Conservation (phyloP, 2,329 filamentous ascomycete species). For the Fusarium drepaniforme region DNA sequence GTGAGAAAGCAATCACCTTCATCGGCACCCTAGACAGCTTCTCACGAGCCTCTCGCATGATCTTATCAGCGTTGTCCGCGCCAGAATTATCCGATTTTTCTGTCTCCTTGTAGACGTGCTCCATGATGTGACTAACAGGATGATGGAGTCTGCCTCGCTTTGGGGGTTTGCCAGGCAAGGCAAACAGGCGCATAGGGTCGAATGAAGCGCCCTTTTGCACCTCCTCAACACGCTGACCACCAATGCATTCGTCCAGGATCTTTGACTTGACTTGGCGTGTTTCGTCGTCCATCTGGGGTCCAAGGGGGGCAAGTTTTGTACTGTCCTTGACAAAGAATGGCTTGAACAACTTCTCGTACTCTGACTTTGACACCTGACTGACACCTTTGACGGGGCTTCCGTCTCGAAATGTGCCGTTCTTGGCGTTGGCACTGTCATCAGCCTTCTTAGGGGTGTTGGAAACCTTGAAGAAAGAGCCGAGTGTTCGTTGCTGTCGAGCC, state of each 20-base stretch:
- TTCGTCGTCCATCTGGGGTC: slow-evolving; percentile 69
- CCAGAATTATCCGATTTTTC: slow-evolving; percentile 52
- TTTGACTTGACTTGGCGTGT: slow-evolving; percentile 63
- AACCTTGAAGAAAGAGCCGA: slow-evolving; percentile 61
- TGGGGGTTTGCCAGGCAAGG: slow-evolving; percentile 53
- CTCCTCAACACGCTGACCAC: slow-evolving; percentile 58
- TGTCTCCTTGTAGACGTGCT: slow-evolving; percentile 62
- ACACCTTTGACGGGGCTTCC: slow-evolving; percentile 28
- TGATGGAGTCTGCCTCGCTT: slow-evolving; percentile 62
- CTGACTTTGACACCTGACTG: slow-evolving; percentile 50
- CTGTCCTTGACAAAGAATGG: slow-evolving; percentile 84
- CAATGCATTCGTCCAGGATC: slow-evolving; percentile 66
- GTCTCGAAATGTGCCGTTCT: slow-evolving; percentile 47
- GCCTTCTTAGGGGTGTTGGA: slow-evolving; percentile 57
- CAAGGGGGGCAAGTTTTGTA: slow-evolving; percentile 75
- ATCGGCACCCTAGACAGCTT: slow-evolving; percentile 68
- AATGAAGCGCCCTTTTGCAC: slow-evolving; percentile 53
- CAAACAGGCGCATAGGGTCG: slow-evolving; percentile 59
- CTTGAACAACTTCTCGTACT: slow-evolving; percentile 80
- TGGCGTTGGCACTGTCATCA: slow-evolving; percentile 47
- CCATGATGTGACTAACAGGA: slow-evolving; percentile 72
- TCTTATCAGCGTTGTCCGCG: slow-evolving; percentile 52
- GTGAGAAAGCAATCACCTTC: slow-evolving; percentile 72
- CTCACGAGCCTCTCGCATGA: slow-evolving; percentile 49
- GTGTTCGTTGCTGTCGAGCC: slow-evolving; percentile 60